Percentiles rank a stretch among this genome's conserved stretches.
Evolutionary conservation across 2,329 filamentous ascomycete genomes (phyloP).

Genomic region (Helicocarpus griseus): DNA sequence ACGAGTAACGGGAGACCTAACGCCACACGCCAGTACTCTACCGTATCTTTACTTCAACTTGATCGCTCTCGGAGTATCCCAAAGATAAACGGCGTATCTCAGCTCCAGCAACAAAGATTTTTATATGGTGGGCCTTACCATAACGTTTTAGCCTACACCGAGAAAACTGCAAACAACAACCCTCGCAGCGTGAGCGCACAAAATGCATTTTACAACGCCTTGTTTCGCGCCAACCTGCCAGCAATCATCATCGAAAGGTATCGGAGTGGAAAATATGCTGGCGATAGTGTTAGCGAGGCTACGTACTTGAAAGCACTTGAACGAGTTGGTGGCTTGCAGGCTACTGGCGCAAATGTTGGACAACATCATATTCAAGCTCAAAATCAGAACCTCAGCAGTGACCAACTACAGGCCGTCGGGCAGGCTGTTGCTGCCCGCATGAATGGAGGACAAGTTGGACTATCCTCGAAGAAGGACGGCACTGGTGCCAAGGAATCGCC

Average conservation of each 20-base stretch:
- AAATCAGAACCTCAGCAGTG: constrained; percentile 40
- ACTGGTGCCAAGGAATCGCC: constrained; percentile 70
- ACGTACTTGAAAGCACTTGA: constrained; percentile 69
- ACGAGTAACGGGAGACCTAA: not conserved
- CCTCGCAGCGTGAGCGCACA: constrained; percentile 79
- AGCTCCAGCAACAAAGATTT: constrained; percentile 27
- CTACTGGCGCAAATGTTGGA: constrained; percentile 15
- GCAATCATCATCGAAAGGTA: constrained; percentile 87
- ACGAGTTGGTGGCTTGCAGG: constrained; percentile 41
- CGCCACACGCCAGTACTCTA: constrained; percentile 25
- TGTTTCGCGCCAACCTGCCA: constrained; percentile 86
- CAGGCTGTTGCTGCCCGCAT: constrained; percentile 69
- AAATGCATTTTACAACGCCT: constrained; percentile 85
- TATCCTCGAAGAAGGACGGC: constrained; percentile 39
- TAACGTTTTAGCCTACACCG: constrained; percentile 67
- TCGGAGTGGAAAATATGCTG: constrained; percentile 74
- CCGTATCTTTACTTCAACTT: constrained; percentile 20
- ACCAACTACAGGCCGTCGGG: constrained; percentile 66
- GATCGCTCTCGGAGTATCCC: constrained; percentile 17
- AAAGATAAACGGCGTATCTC: constrained; percentile 18
- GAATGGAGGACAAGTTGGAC: constrained; percentile 54
- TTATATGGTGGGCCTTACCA: constrained; percentile 35
- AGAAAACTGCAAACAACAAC: constrained; percentile 88
- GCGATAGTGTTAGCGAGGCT: constrained; percentile 65
- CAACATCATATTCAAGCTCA: constrained; percentile 11